These are phyloP conservation scores for Russula virescens DNA, from an alignment of 768 basidiomycete genomes.

Conservation along the genomic window DNA sequence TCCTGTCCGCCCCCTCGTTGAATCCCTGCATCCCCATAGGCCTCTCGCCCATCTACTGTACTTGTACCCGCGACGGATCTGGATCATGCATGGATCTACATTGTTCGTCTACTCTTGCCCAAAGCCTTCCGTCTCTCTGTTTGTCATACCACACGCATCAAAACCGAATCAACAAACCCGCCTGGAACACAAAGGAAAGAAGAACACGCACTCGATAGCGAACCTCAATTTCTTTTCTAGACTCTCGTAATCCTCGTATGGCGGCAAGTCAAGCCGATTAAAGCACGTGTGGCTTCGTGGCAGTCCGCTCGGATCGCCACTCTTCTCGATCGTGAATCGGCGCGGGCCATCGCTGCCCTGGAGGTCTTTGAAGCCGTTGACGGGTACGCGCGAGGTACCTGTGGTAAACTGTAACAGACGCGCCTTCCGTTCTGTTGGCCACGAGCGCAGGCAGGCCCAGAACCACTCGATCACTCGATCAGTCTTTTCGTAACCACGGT, in stretches of 20 bases:
- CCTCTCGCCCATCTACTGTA: background rate
- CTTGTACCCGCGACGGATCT: background rate
- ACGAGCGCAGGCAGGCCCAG: slow-evolving; percentile 87
- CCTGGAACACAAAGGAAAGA: background rate
- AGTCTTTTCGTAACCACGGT: slow-evolving; percentile 79
- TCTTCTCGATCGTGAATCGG: slow-evolving; percentile 92
- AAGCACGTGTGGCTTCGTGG: slow-evolving; percentile 94
- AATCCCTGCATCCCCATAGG: too few species aligned
- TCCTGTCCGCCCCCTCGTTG: background rate
- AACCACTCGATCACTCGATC: slow-evolving; percentile 94
- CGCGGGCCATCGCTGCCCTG: slow-evolving; percentile 92
- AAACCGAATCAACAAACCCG: slow-evolving; percentile 13
- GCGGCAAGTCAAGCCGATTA: slow-evolving; percentile 83
- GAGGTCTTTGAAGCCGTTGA: slow-evolving; percentile 92
- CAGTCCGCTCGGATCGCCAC: slow-evolving; percentile 80
- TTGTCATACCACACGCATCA: background rate
- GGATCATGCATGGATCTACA: background rate
- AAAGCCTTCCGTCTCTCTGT: slow-evolving; percentile 74
- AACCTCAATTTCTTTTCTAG: slow-evolving; percentile 80
- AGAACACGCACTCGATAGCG: slow-evolving; percentile 65
- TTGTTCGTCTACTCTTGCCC: slow-evolving; percentile 32
- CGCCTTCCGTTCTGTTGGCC: slow-evolving; percentile 86
- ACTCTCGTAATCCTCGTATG: slow-evolving; percentile 83
- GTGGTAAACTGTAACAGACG: slow-evolving; percentile 86
- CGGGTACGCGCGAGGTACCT: slow-evolving; percentile 77